Evolutionary conservation across 176 grass and related monocot genomes (phyloP), one percentile per base, ranked within the genome.

Genomic region (Paspalum notatum): DNA sequence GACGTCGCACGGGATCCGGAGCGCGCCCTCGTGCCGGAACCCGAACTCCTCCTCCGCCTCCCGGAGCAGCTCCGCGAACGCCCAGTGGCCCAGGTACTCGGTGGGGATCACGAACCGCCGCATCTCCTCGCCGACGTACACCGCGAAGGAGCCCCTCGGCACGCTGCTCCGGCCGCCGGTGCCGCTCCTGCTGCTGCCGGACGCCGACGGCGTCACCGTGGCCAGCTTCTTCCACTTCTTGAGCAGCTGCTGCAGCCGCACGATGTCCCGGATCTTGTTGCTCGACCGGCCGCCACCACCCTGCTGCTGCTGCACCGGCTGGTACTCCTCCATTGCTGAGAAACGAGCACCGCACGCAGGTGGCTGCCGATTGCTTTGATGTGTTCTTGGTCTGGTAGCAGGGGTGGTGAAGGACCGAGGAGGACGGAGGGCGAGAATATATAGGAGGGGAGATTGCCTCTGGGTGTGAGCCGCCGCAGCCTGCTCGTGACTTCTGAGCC

Each of bases 41-140:
- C 94, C 94, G 66, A 94, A 97, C 83, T 97, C 94, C 85, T 97
- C 94, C 87, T 92, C 94, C 5, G 87, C 91, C 40, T 97, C 91
- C 64, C 89, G 89, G 61, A 97, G 91, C 56, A 97, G 83, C 60
- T 76, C 85, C 7, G 72, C 87, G 74, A 97, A 97, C 2, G 91
- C 91, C 85, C 85, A 71, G 80, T 90, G 91, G 40, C 83, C 72
- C 40, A 97, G 79, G 87, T 90, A 94, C 57, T 94, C 91, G 6
- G 94, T 97, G 46, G 94, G 94, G 80, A 97, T 97, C 10, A 97
- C 94, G 65, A 97, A 97, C 82, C 94, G 79, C 70, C 86, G 88
- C 94, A 90, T 94, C 82, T 97, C 91, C 47, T 94, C 87, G 24
- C 94, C 91, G 0, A 97, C 94, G 68, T 90, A 97, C 68, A 97